Evolutionary conservation across 1,284 basidiomycete genomes (phyloP), one percentile per base, ranked within the genome.

Genomic region (Microbotryum saponariae): DNA sequence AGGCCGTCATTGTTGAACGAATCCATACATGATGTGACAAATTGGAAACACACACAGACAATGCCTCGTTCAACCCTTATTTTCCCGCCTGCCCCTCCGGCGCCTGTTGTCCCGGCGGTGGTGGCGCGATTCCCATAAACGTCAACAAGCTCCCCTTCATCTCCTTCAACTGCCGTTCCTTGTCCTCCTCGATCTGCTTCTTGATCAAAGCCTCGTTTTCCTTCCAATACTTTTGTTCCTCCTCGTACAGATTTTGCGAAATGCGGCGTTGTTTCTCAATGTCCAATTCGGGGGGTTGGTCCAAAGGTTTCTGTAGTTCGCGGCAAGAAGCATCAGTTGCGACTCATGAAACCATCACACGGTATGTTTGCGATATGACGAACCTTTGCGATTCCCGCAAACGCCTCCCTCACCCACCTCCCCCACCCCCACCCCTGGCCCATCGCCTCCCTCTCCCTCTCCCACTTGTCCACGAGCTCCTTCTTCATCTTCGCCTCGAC

Each of bases 221-320:
- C 48, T 78, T 78, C 74, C 94, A 86, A 76, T 91, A 96, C 67
- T 88, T 87, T 73, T 89, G 87, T 74, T 97, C 93, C 66, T 91
- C 87, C 65, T 80, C 77, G 76, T 96, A 97, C 56, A 84, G 82
- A 61, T 80, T 78, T 74, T 97, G 91, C 8, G 90, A 91, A 71
- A 94, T 87, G 48, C 82, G 81, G 12, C 94, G 87, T 75, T 93
- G 92, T 72, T 85, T 82, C 73, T 98, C 96, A 54, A 97, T 85
- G 75, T 91, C 91, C 1, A 91, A 93, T 54, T 73, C 69, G 20
- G 74, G 74, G 21, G 71, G 69, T 1, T 67, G 64, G 46, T 71
- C 66, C 82, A 16, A 42, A 16, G 37, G 37, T 42, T 42, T 42
- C 37, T 83, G 29, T 31, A 1, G 88, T 89, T 55, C 55, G 37